Conservation (phyloP, 208 protist species). For the Herpetomonas samuelpessoai region DNA sequence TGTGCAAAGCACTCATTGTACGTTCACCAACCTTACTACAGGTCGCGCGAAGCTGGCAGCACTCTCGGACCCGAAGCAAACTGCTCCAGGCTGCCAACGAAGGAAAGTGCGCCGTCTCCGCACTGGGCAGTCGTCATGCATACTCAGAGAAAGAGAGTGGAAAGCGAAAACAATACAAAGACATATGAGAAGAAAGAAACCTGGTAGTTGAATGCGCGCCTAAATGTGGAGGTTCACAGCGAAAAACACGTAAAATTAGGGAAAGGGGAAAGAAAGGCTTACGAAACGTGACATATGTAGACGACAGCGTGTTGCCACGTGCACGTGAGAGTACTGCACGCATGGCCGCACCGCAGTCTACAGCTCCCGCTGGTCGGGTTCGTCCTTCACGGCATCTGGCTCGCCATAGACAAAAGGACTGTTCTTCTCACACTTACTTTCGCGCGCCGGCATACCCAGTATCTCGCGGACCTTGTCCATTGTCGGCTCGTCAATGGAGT, state of each 20-base stretch:
- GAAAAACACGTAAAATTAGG: background rate
- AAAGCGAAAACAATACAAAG: conserved; percentile 9
- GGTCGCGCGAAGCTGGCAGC: too few relatives aligned
- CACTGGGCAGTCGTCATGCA: too few relatives aligned
- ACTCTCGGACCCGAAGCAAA: too few relatives aligned
- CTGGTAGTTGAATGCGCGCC: background rate
- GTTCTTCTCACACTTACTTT: background rate
- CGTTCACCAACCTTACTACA: too few relatives aligned
- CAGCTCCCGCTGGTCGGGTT: background rate
- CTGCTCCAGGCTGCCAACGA: too few relatives aligned
- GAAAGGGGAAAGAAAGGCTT: background rate
- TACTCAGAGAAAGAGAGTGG: too few relatives aligned
- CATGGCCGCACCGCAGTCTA: too few relatives aligned
- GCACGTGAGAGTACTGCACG: background rate
- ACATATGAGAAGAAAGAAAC: conserved; percentile 8
- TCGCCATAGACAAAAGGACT: conserved; percentile 7
- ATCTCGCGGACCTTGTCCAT: conserved; percentile 14
- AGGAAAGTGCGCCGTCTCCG: too few relatives aligned
- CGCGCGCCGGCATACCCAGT: background rate
- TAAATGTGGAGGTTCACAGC: background rate
- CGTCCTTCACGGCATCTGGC: conserved; percentile 1
- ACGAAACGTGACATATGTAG: background rate
- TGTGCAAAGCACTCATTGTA: too few relatives aligned
- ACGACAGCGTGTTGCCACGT: background rate
- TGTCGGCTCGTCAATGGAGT: conserved; percentile 38